Evolutionary conservation across 192 early-diverging fungal species (phyloP), one percentile per base, ranked within the genome.

Genomic region (Backusella mclennaniae): DNA sequence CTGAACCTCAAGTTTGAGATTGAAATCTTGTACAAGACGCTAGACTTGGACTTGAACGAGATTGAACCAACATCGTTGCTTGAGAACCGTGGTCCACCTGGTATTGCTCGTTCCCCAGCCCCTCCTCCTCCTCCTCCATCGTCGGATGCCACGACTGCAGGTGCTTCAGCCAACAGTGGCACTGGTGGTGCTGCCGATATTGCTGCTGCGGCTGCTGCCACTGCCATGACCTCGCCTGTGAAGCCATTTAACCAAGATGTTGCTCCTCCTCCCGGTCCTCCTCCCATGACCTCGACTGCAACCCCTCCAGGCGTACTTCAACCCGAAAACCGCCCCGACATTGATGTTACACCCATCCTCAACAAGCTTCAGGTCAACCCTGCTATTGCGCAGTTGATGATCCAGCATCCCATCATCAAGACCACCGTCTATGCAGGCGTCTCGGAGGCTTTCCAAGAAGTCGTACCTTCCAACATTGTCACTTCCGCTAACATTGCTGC

Each of bases 1-100:
- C 86, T 98, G 39, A 96, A 95, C 70, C 89, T 98, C 29, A 98
- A 97, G 77, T 98, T 99, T 84, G 96, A 98, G 77, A 95, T 99
- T 66, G 98, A 99, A 83, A 95, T 98, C 6, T 85, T 99, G 44
- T 98, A 94, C 85, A 97, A 97, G 80, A 92, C 93, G n/a, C 84
- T 96, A 31, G 81, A 90, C 53, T 80, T 99, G 23, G 93, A 96
- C 59, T 87, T 98, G 39, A 96, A 95, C 75, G 89, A 90, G 66
- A 93, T 93, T 69, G 86, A 88, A 72, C 90, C 93, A 0, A 89
- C 90, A 0, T 87, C 83, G 41, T 83, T 91, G 17, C 79, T 94
- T 12, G 87, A 90, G 59, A 90, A 92, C 67, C 76, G 88, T 21
- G 85, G 87, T 7, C 84, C 84, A 23, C 84, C 86, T 39, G 72